These are phyloP conservation scores for Thermothielavioides terrestris DNA, from an alignment of 495 filamentous ascomycete genomes.

Conservation along the genomic window DNA sequence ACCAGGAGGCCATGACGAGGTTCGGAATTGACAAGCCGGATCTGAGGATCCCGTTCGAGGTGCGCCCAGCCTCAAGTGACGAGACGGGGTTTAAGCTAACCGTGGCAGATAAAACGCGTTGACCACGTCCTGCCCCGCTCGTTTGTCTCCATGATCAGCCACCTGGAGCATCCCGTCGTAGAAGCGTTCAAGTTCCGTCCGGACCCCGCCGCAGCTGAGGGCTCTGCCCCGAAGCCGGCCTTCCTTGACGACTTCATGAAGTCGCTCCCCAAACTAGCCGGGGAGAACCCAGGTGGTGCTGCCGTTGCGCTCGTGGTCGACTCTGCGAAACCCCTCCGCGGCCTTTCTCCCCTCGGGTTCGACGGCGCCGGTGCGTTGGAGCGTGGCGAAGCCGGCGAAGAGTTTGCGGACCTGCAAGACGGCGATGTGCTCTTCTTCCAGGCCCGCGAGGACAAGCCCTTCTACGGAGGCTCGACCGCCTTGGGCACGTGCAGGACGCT, in stretches of 20 bases:
- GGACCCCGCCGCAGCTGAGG: slow-evolving; percentile 10
- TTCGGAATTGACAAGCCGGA: slow-evolving; percentile 95
- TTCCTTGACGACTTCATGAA: slow-evolving; percentile 65
- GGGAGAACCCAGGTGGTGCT: slow-evolving; percentile 56
- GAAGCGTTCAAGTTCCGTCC: slow-evolving; percentile 60
- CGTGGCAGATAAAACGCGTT: slow-evolving; percentile 51
- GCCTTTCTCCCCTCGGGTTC: slow-evolving; percentile 67
- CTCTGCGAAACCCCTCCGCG: slow-evolving; percentile 57
- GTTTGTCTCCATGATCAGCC: slow-evolving; percentile 63
- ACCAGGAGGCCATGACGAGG: slow-evolving; percentile 65
- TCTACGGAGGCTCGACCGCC: slow-evolving; percentile 64
- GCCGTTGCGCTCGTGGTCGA: slow-evolving; percentile 72
- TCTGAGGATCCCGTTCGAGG: slow-evolving; percentile 48
- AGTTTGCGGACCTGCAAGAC: slow-evolving; percentile 30
- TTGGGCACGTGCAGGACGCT: slow-evolving; percentile 68
- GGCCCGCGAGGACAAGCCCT: slow-evolving; percentile 56
- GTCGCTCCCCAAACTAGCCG: slow-evolving; percentile 50
- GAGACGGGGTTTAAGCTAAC: too few relatives aligned
- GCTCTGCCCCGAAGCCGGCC: slow-evolving; percentile 7
- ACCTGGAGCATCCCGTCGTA: slow-evolving; percentile 52
- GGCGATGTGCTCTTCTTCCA: slow-evolving; percentile 75
- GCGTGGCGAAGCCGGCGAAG: slow-evolving; percentile 7
- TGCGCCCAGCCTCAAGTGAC: slow-evolving; percentile 17
- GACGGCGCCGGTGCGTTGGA: slow-evolving; percentile 51
- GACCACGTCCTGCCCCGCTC: slow-evolving; percentile 55